Percentiles rank a stretch among this genome's conserved stretches.
Evolutionary conservation across 2,329 filamentous ascomycete species (phyloP).

Genomic region (Colletotrichum sansevieriae): DNA sequence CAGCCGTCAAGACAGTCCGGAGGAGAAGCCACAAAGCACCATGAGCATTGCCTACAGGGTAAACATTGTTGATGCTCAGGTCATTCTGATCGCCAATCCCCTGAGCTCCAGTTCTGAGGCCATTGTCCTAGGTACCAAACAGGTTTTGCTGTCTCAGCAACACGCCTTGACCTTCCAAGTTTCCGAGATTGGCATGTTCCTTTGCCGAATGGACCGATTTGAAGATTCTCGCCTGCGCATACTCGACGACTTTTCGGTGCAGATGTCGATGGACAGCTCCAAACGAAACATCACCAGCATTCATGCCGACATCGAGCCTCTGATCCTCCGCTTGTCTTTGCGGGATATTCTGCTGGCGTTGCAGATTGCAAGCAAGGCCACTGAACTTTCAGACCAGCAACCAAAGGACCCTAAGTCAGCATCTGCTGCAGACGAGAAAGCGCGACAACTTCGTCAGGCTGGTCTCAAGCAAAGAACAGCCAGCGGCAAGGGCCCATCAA

Average conservation of each 20-base stretch:
- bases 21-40: conserved; percentile 50
- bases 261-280: conserved; percentile 85
- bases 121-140: conserved; percentile 94
- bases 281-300: conserved; percentile 78
- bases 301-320: conserved; percentile 87
- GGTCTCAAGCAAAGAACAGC: conserved; percentile 68
- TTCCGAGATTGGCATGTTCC: conserved; percentile 95
- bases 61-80: conserved; percentile 95
- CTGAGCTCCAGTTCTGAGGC: conserved; percentile 91
- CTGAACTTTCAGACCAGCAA: conserved; percentile 82
- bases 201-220: conserved; percentile 98
- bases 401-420: conserved; percentile 56
- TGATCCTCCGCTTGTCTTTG: conserved; percentile 90
- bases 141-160: conserved; percentile 92
- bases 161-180: conserved; percentile 94
- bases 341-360: conserved; percentile 94
- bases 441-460: conserved; percentile 63
- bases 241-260: conserved; percentile 94
- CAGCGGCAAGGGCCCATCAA: conserved; percentile 68
- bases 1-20: conserved; percentile 26
- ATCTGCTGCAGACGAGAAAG: conserved; percentile 65
- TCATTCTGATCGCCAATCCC: conserved; percentile 96
- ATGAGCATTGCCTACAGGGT: conserved; percentile 90
- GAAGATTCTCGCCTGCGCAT: conserved; percentile 92
- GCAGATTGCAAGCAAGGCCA: conserved; percentile 91